Evolutionary conservation across 2,329 filamentous ascomycete genomes (phyloP).

Genomic region (Exophiala viscosa): DNA sequence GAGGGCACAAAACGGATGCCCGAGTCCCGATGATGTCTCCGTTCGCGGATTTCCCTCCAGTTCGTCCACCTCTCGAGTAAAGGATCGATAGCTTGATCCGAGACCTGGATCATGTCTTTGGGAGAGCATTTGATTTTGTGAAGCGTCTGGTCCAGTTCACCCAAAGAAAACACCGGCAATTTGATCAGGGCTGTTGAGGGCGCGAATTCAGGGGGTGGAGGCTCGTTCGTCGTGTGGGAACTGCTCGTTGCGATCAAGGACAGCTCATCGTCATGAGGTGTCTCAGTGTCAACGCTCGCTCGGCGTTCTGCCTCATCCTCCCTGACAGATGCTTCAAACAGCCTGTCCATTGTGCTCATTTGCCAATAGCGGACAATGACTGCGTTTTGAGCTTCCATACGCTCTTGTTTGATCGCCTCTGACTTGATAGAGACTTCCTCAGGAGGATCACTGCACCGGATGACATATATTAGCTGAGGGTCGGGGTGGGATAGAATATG

Average conservation of each 20-base stretch:
- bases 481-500: background rate
- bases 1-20: slow-evolving; percentile 21
- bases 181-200: slow-evolving; percentile 27
- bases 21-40: slow-evolving; percentile 15
- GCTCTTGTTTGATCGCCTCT: slow-evolving; percentile 38
- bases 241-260: slow-evolving; percentile 7
- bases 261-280: slow-evolving; percentile 16
- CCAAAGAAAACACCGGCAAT: slow-evolving; percentile 33
- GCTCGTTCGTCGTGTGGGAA: slow-evolving; percentile 3
- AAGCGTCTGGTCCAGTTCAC: slow-evolving; percentile 35
- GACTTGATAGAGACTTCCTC: slow-evolving; percentile 28
- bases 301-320: slow-evolving; percentile 33
- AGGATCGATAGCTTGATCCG: slow-evolving; percentile 34
- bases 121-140: slow-evolving; percentile 35
- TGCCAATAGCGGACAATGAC: slow-evolving; percentile 44
- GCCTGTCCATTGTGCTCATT: slow-evolving; percentile 35
- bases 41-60: slow-evolving; percentile 25
- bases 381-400: slow-evolving; percentile 42
- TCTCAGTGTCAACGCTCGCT: slow-evolving; percentile 25
- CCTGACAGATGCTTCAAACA: slow-evolving; percentile 37
- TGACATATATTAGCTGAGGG: background rate
- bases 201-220: slow-evolving; percentile 18
- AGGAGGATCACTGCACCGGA: slow-evolving; percentile 20
- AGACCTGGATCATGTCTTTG: slow-evolving; percentile 39
- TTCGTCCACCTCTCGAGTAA: slow-evolving; percentile 33